These are phyloP conservation scores for Amanita jacksonii DNA, from an alignment of 768 basidiomycete genomes.

Conservation along the genomic window DNA sequence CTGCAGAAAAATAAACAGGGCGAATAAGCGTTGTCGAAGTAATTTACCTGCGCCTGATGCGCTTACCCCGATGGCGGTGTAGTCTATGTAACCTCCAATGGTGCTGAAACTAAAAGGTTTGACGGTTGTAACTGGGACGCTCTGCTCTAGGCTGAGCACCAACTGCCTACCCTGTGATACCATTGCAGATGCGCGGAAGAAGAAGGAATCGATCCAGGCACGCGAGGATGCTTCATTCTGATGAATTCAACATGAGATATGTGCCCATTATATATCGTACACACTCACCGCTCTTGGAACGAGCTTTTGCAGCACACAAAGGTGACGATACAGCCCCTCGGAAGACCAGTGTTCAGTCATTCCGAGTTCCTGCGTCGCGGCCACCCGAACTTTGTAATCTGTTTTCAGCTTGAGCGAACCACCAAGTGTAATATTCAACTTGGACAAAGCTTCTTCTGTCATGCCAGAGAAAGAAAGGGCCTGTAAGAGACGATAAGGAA, in stretches of 20 bases:
- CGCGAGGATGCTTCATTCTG: slow-evolving; percentile 1
- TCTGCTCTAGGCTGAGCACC: slow-evolving; percentile 11
- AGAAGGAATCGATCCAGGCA: neutral
- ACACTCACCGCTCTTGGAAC: slow-evolving; percentile 10
- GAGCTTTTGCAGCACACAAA: slow-evolving; percentile 11
- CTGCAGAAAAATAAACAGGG: neutral
- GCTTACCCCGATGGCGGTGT: slow-evolving; percentile 10
- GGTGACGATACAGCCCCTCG: slow-evolving; percentile 12
- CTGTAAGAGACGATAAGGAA: slow-evolving; percentile 6
- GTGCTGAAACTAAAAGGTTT: slow-evolving; percentile 8
- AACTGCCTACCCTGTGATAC: neutral
- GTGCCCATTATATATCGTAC: slow-evolving; percentile 3
- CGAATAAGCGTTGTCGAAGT: neutral
- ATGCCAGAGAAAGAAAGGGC: slow-evolving; percentile 9
- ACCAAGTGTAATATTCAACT: slow-evolving; percentile 10
- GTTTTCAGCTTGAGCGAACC: slow-evolving; percentile 11
- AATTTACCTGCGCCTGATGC: slow-evolving; percentile 8
- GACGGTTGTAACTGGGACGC: slow-evolving; percentile 6
- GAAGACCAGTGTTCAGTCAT: slow-evolving; percentile 12
- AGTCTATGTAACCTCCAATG: slow-evolving; percentile 11
- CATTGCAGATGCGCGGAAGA: neutral
- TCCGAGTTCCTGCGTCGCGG: slow-evolving; percentile 7
- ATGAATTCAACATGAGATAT: slow-evolving; percentile 9
- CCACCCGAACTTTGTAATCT: slow-evolving; percentile 9
- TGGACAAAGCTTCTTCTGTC: slow-evolving; percentile 9